These are phyloP conservation scores for Geum urbanum DNA, from an alignment of 306 rosid species.

Conservation along the genomic window DNA sequence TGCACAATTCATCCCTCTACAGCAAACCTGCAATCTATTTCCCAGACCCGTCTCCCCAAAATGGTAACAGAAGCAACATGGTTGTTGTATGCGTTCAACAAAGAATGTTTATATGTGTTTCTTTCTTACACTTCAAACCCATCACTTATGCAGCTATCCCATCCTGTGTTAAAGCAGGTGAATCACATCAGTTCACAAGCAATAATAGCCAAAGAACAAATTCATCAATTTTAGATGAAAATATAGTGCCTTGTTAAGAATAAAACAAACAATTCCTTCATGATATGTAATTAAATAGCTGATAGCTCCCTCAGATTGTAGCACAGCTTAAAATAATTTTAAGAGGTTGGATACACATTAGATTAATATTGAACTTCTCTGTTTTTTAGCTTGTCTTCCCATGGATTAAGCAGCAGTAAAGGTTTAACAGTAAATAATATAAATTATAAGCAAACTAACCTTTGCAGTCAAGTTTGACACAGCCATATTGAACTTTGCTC, in stretches of 20 bases:
- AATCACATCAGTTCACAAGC: conserved; percentile 3
- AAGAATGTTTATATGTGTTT: conserved; percentile 5
- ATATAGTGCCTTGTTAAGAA: background rate
- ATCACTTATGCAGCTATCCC: conserved; percentile 60
- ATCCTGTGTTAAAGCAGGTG: conserved; percentile 50
- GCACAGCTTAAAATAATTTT: background rate
- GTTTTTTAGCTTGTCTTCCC: background rate
- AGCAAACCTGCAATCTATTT: conserved; percentile 14
- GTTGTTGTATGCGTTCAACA: conserved; percentile 19
- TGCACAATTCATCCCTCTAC: conserved; percentile 14
- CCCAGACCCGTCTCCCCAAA: background rate
- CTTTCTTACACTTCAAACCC: conserved; percentile 26
- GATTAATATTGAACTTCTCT: background rate
- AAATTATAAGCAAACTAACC: conserved; percentile 44
- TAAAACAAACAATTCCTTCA: background rate
- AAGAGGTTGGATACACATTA: background rate
- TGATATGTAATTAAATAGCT: background rate
- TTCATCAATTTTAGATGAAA: background rate
- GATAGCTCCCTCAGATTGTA: background rate
- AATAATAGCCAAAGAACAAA: background rate
- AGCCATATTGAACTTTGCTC: conserved; percentile 78
- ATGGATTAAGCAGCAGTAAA: too few species aligned
- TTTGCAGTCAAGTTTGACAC: conserved; percentile 74
- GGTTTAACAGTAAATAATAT: background rate
- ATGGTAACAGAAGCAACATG: conserved; percentile 12